Evolutionary conservation across 495 filamentous ascomycete genomes (phyloP).

Genomic region (Bacidia gigantensis): DNA sequence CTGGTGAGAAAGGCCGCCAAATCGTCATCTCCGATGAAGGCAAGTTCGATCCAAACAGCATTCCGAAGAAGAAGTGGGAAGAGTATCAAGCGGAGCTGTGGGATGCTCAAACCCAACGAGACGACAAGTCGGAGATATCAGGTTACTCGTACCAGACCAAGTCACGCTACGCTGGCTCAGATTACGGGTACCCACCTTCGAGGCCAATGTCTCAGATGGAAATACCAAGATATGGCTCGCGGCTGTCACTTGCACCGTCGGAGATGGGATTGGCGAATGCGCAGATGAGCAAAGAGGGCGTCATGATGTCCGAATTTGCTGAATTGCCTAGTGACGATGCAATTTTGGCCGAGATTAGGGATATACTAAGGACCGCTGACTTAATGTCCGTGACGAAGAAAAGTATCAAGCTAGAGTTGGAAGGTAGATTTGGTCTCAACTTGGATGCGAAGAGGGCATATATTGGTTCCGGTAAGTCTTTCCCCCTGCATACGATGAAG

Average conservation of each 20-base stretch:
- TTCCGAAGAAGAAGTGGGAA: conserved; percentile 97
- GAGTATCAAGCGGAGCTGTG: conserved; percentile 97
- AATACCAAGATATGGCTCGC: conserved; percentile 39
- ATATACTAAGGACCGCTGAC: conserved; percentile 81
- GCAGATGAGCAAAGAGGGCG: conserved; percentile 42
- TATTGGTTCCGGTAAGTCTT: conserved; percentile 74
- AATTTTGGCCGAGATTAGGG: conserved; percentile 81
- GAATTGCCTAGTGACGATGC: conserved; percentile 77
- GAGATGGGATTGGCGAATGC: conserved; percentile 28
- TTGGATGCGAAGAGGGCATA: conserved; percentile 75
- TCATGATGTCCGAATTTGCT: conserved; percentile 54
- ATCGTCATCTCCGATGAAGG: conserved; percentile 93
- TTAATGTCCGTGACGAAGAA: conserved; percentile 99
- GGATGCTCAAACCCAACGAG: conserved; percentile 74
- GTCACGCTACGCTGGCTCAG: conserved; percentile 48
- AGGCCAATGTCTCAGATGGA: conserved; percentile 69
- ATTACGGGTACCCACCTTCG: conserved; percentile 43
- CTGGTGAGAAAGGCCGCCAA: conserved; percentile 87
- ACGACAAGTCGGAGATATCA: conserved; percentile 84
- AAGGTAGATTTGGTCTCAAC: conserved; percentile 69
- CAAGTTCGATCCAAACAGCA: conserved; percentile 87
- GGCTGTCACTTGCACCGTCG: conserved; percentile 69
- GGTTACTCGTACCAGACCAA: conserved; percentile 87
- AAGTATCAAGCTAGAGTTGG: conserved; percentile 85
- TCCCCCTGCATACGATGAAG: not conserved